Evolutionary conservation across 2,329 filamentous ascomycete genomes (phyloP).

Genomic region (Raffaelea albimanens): DNA sequence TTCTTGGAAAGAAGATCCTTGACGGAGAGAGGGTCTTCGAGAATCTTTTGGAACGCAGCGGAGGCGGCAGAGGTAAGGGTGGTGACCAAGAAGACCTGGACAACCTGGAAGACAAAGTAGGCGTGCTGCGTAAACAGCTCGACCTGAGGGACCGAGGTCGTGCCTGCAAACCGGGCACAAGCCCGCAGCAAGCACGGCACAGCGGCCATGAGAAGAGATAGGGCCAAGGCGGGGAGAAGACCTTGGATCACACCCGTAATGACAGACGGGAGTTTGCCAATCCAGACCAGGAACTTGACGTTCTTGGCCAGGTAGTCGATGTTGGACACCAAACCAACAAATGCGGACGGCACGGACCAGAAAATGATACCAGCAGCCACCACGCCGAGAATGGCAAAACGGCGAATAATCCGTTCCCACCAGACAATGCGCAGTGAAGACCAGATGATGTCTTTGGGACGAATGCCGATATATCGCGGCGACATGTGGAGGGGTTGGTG

Average conservation of each 20-base stretch:
- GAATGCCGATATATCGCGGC: constrained; percentile 73
- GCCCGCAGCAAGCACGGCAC: constrained; percentile 69
- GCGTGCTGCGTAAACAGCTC: constrained; percentile 71
- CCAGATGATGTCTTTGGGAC: constrained; percentile 80
- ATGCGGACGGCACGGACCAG: constrained; percentile 67
- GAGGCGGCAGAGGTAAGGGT: constrained; percentile 68
- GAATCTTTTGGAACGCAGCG: constrained; percentile 45
- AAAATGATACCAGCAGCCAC: constrained; percentile 72
- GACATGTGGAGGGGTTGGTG: constrained; percentile 77
- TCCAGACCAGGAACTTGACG: constrained; percentile 63
- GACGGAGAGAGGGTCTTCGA: constrained; percentile 47
- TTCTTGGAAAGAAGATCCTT: constrained; percentile 50
- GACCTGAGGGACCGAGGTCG: constrained; percentile 59
- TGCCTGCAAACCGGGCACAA: constrained; percentile 61
- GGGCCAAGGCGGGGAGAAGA: constrained; percentile 67
- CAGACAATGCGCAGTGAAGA: constrained; percentile 58
- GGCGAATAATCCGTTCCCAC: constrained; percentile 67
- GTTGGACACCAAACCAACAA: constrained; percentile 80
- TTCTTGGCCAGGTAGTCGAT: constrained; percentile 57
- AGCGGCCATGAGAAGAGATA: constrained; percentile 74
- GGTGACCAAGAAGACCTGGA: constrained; percentile 78
- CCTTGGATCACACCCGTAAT: constrained; percentile 76
- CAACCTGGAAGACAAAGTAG: constrained; percentile 72
- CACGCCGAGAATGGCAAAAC: constrained; percentile 53
- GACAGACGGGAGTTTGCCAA: constrained; percentile 55